Conservation (phyloP, 2,329 filamentous ascomycete species). For the Botryotinia narcissicola region DNA sequence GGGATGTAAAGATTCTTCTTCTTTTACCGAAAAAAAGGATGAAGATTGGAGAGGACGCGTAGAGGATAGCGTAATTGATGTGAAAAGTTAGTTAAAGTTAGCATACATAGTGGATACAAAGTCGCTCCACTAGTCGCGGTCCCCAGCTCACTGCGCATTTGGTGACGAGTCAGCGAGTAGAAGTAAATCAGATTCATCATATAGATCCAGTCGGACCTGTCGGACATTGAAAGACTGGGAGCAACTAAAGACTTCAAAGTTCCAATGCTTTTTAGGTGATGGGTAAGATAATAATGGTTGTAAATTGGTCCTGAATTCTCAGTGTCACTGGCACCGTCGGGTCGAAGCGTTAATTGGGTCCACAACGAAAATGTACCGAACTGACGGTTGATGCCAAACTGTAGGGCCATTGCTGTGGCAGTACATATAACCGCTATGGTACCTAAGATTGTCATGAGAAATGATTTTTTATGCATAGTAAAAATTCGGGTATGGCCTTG, state of each 20-base stretch:
- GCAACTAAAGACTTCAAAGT: neutral
- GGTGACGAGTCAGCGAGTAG: neutral
- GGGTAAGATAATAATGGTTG: neutral
- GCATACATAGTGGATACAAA: constrained; percentile 3
- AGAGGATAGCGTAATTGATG: constrained; percentile 14
- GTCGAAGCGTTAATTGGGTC: neutral
- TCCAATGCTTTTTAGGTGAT: neutral
- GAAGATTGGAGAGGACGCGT: constrained; percentile 2
- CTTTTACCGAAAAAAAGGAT: neutral
- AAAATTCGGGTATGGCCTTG: neutral
- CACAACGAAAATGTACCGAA: neutral
- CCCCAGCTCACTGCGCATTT: neutral
- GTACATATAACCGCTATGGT: neutral
- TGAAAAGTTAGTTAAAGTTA: constrained; percentile 11
- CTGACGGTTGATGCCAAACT: neutral
- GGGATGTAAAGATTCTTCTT: neutral
- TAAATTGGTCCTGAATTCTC: neutral
- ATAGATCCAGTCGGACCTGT: neutral
- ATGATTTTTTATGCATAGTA: neutral
- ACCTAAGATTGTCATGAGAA: neutral
- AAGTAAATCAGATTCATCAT: neutral
- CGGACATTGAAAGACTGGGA: neutral
- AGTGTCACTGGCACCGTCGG: neutral
- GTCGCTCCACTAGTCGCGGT: neutral
- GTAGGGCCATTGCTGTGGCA: neutral